These are phyloP conservation scores for Pinguiococcus pyrenoidosus DNA, from an alignment of 108 stramenopile species.

Conservation along the genomic window DNA sequence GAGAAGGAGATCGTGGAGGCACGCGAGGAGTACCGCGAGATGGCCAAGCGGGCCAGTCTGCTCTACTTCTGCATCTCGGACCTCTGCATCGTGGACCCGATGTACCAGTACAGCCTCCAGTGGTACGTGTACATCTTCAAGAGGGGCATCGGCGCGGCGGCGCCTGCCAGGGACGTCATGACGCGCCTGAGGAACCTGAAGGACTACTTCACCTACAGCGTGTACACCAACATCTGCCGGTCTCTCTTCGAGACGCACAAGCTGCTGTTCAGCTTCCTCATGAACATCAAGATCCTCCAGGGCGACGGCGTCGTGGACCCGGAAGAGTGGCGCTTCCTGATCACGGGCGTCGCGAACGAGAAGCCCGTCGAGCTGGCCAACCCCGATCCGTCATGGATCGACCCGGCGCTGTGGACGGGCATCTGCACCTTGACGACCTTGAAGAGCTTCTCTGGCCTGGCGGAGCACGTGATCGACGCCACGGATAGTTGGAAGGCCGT, in stretches of 20 bases:
- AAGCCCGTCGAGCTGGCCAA: constrained; percentile 3
- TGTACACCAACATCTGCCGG: constrained; percentile 49
- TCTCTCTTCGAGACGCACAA: constrained; percentile 55
- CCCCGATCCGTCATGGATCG: constrained; percentile 37
- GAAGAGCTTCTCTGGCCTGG: constrained; percentile 24
- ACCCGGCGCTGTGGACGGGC: constrained; percentile 35
- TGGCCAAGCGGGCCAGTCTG: constrained; percentile 43
- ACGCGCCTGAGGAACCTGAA: constrained; percentile 34
- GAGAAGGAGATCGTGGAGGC: constrained; percentile 38
- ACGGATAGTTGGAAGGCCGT: constrained; percentile 10
- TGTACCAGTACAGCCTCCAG: constrained; percentile 54
- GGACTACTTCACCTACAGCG: constrained; percentile 40
- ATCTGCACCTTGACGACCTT: constrained; percentile 17
- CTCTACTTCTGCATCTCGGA: constrained; percentile 48
- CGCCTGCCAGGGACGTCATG: constrained; percentile 29
- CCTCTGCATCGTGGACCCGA: constrained; percentile 45
- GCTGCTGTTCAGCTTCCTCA: constrained; percentile 47
- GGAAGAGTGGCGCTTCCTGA: constrained; percentile 44
- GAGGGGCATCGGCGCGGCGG: constrained; percentile 27
- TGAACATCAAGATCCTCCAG: constrained; percentile 40
- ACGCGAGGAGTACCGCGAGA: constrained; percentile 48
- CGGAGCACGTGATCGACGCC: constrained; percentile 4
- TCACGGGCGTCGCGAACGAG: constrained; percentile 28
- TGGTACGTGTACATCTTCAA: constrained; percentile 41
- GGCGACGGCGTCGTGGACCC: constrained; percentile 37